Percentiles rank a stretch among this genome's conserved stretches.
Evolutionary conservation across 306 rosid species (phyloP).

Genomic region (Quercus robur): DNA sequence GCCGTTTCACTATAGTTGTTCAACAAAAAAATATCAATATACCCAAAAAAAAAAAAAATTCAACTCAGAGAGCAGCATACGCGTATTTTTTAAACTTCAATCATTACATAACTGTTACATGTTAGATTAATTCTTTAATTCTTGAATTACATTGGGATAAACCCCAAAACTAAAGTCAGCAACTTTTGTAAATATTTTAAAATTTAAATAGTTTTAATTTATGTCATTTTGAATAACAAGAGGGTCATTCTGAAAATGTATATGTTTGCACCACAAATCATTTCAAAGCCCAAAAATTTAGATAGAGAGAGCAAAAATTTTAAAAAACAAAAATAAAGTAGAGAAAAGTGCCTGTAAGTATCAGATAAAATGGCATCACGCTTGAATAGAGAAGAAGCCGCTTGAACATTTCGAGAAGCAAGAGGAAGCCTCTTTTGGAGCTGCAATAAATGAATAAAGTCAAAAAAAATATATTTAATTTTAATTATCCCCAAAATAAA

Average conservation of each 20-base stretch:
- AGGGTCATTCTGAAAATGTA: no score
- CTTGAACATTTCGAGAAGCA: constrained; percentile 24
- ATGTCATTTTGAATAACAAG: no score
- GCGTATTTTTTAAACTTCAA: not conserved
- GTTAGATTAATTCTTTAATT: not conserved
- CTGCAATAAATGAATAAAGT: constrained; percentile 23
- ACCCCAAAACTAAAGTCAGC: not conserved
- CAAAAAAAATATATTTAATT: not conserved
- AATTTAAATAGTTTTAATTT: not conserved
- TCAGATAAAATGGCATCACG: constrained; percentile 40
- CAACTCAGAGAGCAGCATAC: not conserved
- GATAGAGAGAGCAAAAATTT: not conserved
- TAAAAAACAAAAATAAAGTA: not conserved
- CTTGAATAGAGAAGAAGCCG: constrained; percentile 38
- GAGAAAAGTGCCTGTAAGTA: constrained; percentile 35
- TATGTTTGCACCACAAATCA: not conserved
- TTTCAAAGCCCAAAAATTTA: not conserved
- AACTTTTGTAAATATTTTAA: not conserved
- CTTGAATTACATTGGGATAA: not conserved
- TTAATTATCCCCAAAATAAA: not conserved
- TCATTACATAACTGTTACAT: not conserved
- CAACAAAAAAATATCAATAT: not conserved
- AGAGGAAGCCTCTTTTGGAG: constrained; percentile 47
- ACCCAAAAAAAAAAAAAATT: not conserved
- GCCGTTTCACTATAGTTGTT: constrained; percentile 31